Evolutionary conservation across 1,284 basidiomycete species (phyloP).

Genomic region (Cutaneotrichosporon arboriforme): DNA sequence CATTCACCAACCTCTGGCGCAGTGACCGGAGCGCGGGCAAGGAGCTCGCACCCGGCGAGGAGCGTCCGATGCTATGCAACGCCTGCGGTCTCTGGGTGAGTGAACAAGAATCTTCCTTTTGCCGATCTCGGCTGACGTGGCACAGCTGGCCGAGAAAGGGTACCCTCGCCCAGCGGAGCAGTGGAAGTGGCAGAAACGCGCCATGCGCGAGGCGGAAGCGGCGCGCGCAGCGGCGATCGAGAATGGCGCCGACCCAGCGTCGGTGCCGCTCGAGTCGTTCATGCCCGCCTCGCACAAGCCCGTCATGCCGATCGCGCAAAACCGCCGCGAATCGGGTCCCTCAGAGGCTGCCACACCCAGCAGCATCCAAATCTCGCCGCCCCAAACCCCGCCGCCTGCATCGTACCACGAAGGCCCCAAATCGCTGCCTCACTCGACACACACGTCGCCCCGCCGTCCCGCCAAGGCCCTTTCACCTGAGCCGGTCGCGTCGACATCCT

Average conservation of each 20-base stretch:
- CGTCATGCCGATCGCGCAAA: conserved; percentile 3
- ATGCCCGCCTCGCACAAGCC: background rate
- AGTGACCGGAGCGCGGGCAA: background rate
- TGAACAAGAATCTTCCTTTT: background rate
- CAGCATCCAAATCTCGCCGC: too few relatives aligned
- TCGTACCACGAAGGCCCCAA: too few relatives aligned
- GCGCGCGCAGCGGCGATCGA: background rate
- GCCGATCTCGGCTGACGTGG: background rate
- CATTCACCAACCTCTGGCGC: conserved; percentile 17
- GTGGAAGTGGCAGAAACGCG: conserved; percentile 1
- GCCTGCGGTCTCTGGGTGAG: conserved; percentile 21
- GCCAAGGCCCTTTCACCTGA: too few relatives aligned
- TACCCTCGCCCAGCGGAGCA: background rate
- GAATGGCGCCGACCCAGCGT: background rate
- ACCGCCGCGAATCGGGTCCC: background rate
- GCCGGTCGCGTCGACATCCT: too few relatives aligned
- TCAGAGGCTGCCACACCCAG: too few relatives aligned
- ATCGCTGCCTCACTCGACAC: too few relatives aligned
- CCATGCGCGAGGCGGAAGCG: background rate
- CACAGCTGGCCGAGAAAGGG: conserved; percentile 4
- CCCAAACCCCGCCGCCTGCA: too few relatives aligned
- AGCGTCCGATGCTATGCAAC: conserved; percentile 15
- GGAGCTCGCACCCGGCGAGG: background rate
- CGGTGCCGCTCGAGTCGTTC: conserved; percentile 1
- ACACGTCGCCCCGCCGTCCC: too few relatives aligned